Percentiles rank a stretch among this genome's conserved stretches.
These are phyloP conservation scores for Cercospora zeina DNA, from an alignment of 2,329 filamentous ascomycete species.

Conservation along the genomic window DNA sequence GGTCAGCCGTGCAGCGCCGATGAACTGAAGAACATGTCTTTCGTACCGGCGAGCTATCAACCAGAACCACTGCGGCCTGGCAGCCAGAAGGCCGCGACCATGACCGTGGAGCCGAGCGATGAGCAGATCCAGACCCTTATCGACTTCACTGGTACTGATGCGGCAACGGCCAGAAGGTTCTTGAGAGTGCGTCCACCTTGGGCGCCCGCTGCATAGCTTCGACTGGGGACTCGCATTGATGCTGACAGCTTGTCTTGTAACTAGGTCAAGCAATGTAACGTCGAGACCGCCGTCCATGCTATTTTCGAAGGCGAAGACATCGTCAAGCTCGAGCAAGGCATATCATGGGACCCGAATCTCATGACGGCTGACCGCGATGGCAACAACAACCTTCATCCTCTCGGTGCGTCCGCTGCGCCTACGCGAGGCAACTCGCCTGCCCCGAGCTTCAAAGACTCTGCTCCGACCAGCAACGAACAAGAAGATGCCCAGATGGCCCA, in stretches of 20 bases:
- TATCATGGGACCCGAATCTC: conserved; percentile 36
- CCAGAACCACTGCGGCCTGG: conserved; percentile 21
- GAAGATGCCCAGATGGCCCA: conserved; percentile 36
- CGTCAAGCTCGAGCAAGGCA: conserved; percentile 28
- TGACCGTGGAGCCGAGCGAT: conserved; percentile 33
- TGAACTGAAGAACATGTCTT: conserved; percentile 24
- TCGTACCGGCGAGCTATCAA: conserved; percentile 22
- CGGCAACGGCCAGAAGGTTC: conserved; percentile 33
- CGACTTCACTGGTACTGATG: conserved; percentile 26
- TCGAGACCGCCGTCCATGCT: conserved; percentile 34
- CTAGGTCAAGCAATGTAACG: conserved; percentile 39
- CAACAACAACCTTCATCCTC: conserved; percentile 34
- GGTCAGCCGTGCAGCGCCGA: conserved; percentile 6
- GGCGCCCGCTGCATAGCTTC: background rate
- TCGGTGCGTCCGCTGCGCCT: conserved; percentile 37
- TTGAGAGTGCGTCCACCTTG: conserved; percentile 32
- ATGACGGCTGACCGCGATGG: conserved; percentile 38
- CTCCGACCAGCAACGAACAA: conserved; percentile 35
- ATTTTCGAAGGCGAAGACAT: conserved; percentile 40
- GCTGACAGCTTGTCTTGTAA: conserved; percentile 7
- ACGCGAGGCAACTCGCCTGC: conserved; percentile 37
- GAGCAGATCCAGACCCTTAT: conserved; percentile 33
- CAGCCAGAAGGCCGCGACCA: conserved; percentile 33
- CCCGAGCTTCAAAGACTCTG: conserved; percentile 23
- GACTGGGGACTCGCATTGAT: background rate